Conservation (phyloP, 1,284 basidiomycete species). For the Hortiboletus rubellus region DNA sequence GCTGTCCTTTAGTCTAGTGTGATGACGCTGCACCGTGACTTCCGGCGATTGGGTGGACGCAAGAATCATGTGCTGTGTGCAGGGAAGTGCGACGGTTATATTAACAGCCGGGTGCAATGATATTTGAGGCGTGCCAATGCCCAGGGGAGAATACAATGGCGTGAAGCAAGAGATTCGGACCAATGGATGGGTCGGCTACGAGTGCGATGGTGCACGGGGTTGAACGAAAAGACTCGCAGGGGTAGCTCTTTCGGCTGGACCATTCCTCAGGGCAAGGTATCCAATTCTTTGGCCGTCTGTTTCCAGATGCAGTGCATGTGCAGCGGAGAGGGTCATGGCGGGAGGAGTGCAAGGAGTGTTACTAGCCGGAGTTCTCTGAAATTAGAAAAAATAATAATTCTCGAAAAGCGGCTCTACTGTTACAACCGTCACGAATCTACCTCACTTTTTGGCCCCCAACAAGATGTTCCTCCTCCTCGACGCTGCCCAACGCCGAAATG, state of each 20-base stretch:
- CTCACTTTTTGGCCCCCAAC: neutral
- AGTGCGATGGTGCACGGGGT: slow-evolving; percentile 12
- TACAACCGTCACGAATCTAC: slow-evolving; percentile 11
- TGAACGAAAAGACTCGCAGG: neutral
- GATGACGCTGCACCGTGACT: neutral
- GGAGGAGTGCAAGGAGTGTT: slow-evolving; percentile 34
- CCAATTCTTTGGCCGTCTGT: neutral
- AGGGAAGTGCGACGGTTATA: slow-evolving; percentile 23
- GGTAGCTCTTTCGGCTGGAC: slow-evolving; percentile 2
- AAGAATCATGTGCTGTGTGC: slow-evolving; percentile 14
- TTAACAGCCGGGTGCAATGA: slow-evolving; percentile 22
- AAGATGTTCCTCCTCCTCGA: neutral
- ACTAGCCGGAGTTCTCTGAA: slow-evolving; percentile 34
- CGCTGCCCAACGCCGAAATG: neutral
- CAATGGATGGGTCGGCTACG: neutral
- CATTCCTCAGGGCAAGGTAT: slow-evolving; percentile 4
- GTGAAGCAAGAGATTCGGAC: slow-evolving; percentile 4
- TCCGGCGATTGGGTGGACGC: slow-evolving; percentile 30
- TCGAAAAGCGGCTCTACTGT: slow-evolving; percentile 22
- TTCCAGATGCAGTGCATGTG: slow-evolving; percentile 11
- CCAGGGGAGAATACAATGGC: neutral
- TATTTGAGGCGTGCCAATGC: slow-evolving; percentile 8
- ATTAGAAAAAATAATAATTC: slow-evolving; percentile 36
- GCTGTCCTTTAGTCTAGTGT: neutral
- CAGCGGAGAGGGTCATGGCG: slow-evolving; percentile 23